Evolutionary conservation across 345 rosid species (phyloP).

Genomic region (Geranium brycei): DNA sequence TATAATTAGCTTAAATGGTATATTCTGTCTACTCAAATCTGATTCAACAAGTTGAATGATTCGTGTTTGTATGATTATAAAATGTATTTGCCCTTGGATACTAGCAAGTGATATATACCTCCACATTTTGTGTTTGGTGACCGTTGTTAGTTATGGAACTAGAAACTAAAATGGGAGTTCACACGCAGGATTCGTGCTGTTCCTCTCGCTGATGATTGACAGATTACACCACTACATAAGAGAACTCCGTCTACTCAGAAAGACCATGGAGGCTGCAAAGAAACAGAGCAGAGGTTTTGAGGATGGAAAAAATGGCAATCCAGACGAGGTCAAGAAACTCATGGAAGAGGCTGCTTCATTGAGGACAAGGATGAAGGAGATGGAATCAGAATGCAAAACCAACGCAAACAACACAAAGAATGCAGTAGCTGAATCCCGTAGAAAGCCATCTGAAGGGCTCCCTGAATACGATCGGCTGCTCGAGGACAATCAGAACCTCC

Average conservation of each 20-base stretch:
- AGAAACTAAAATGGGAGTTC: neutral
- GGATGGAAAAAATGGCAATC: conserved; percentile 35
- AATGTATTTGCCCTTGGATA: neutral
- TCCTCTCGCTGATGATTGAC: conserved; percentile 74
- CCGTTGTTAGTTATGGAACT: neutral
- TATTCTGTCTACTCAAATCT: too few relatives aligned
- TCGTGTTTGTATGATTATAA: too few relatives aligned
- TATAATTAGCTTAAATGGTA: too few relatives aligned
- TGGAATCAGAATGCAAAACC: conserved; percentile 38
- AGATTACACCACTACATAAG: conserved; percentile 78
- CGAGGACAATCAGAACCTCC: conserved; percentile 63
- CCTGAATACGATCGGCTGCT: conserved; percentile 63
- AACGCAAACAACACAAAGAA: conserved; percentile 42
- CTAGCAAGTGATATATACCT: too few relatives aligned
- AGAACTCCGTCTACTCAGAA: conserved; percentile 59
- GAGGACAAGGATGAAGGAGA: conserved; percentile 30
- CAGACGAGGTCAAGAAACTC: conserved; percentile 32
- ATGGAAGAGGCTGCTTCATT: conserved; percentile 33
- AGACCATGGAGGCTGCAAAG: conserved; percentile 67
- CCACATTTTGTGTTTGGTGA: neutral
- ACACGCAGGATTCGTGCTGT: conserved; percentile 58
- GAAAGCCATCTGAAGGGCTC: conserved; percentile 61
- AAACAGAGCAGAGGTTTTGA: conserved; percentile 51
- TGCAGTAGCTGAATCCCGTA: conserved; percentile 51
- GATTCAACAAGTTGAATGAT: too few relatives aligned